phyloP scores from a whole-genome alignment of 2,329 filamentous ascomycete genomes.

The Furcasterigmium sp. region DNA sequence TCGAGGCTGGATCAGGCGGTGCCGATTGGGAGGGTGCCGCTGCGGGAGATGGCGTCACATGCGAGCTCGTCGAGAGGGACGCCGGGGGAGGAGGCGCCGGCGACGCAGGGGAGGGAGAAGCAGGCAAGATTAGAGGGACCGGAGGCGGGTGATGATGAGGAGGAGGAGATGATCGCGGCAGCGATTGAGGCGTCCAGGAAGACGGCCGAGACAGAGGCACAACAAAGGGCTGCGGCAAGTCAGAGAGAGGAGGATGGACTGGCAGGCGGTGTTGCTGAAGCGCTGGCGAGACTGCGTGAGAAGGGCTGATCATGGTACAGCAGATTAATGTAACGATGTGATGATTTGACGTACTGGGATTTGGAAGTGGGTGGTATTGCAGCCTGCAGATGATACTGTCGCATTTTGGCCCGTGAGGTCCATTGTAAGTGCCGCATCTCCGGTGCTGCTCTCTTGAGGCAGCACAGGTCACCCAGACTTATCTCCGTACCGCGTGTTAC shows the following conservation, averaged over 20 bases:
- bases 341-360: no score
- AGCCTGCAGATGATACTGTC: no score
- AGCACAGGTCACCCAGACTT: no score
- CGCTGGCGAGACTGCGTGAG: conserved; percentile 53
- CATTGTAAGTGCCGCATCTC: no score
- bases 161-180: conserved; percentile 43
- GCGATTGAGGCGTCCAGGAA: conserved; percentile 41
- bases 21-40: conserved; percentile 31
- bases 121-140: background rate
- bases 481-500: no score
- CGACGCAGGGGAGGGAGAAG: background rate
- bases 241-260: conserved; percentile 33
- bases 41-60: conserved; percentile 30
- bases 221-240: background rate
- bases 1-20: conserved; percentile 30
- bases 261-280: conserved; percentile 54
- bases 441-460: no score
- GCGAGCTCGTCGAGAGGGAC: background rate
- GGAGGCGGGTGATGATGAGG: conserved; percentile 36
- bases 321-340: no score
- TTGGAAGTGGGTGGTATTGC: no score
- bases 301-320: conserved; percentile 29
- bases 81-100: background rate
- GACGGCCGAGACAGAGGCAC: conserved; percentile 23
- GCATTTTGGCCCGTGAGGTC: no score